A percentile compares a stretch with the other conserved stretches of the same genome.
These are phyloP conservation scores for Eimeria maxima DNA, from an alignment of 169 alveolate genomes.

Conservation along the genomic window DNA sequence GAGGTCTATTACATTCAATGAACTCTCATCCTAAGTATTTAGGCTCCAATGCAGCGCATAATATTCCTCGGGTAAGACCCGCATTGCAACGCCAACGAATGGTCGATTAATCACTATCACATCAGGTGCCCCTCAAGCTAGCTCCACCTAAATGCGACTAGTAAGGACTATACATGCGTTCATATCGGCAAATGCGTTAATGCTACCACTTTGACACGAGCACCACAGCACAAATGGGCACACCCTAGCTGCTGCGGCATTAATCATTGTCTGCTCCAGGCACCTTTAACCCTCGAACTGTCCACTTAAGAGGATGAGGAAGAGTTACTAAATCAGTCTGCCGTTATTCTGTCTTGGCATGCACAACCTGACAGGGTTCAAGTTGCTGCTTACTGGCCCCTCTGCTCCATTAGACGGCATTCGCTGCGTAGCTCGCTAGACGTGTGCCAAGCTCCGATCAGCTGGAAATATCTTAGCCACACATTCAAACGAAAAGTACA, in stretches of 20 bases:
- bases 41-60: no score
- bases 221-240: neutral
- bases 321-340: neutral
- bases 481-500: neutral
- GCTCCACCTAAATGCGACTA: no score
- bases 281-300: neutral
- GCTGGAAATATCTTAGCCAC: neutral
- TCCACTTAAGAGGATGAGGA: neutral
- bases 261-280: neutral
- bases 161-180: neutral
- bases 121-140: neutral
- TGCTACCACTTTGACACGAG: neutral
- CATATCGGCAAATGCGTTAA: neutral
- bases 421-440: conserved; percentile 23
- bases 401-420: neutral
- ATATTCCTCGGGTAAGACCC: neutral
- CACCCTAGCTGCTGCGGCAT: neutral
- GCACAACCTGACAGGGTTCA: neutral
- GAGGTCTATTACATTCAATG: no score
- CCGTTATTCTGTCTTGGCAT: neutral
- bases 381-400: neutral
- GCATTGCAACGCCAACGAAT: neutral
- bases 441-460: neutral
- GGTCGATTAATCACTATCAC: neutral
- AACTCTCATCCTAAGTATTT: no score